phyloP scores from a whole-genome alignment of 75 land plant species.

The Sequoia sempervirens region DNA sequence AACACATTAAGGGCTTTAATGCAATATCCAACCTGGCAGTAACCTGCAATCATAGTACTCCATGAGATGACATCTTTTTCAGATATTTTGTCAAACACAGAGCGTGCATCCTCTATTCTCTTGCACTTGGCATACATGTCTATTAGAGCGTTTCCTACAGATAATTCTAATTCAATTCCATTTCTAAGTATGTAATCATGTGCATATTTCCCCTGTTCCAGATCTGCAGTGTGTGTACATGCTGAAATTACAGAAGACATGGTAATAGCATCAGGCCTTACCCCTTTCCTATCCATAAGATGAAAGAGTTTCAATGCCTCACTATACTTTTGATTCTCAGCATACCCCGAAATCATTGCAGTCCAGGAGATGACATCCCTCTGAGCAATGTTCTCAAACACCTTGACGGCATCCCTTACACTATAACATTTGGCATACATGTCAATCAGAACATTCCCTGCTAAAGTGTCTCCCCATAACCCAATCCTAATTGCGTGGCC shows the following conservation, averaged over 20 bases:
- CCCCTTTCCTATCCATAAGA: slow-evolving; percentile 27
- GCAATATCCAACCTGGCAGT: slow-evolving; percentile 4
- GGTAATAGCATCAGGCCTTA: slow-evolving; percentile 47
- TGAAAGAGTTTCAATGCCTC: slow-evolving; percentile 37
- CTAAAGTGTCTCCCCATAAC: slow-evolving; percentile 21
- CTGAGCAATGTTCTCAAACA: slow-evolving; percentile 37
- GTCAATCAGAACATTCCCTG: slow-evolving; percentile 48
- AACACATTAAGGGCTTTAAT: slow-evolving; percentile 53
- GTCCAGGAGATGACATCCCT: slow-evolving; percentile 68
- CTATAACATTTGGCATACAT: slow-evolving; percentile 33
- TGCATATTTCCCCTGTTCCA: slow-evolving; percentile 37
- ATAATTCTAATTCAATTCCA: slow-evolving; percentile 29
- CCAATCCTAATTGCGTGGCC: background rate
- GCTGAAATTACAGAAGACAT: slow-evolving; percentile 49
- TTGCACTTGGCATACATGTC: slow-evolving; percentile 70
- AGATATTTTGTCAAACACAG: slow-evolving; percentile 24
- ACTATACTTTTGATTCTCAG: slow-evolving; percentile 17
- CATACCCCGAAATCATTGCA: slow-evolving; percentile 48
- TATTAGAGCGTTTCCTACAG: slow-evolving; percentile 41
- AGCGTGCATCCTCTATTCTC: slow-evolving; percentile 30
- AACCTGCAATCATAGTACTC: slow-evolving; percentile 46
- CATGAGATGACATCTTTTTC: too few species aligned
- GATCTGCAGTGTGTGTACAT: slow-evolving; percentile 23
- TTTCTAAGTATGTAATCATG: slow-evolving; percentile 35
- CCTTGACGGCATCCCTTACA: slow-evolving; percentile 30